Conservation (phyloP, 148 eudicot genomes). For the Chenopodium album region DNA sequence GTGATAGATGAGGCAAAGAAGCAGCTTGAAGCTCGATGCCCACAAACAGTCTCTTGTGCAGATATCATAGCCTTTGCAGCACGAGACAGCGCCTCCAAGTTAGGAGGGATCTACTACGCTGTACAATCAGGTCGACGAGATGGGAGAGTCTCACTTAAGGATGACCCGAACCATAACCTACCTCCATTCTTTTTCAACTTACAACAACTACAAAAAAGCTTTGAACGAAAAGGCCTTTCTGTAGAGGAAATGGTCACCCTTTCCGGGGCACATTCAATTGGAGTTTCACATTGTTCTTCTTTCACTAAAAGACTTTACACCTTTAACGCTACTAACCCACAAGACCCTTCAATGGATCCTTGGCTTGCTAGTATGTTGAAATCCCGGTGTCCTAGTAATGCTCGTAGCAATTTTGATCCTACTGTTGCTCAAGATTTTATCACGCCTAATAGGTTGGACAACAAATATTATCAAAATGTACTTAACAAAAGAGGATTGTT, state of each 20-base stretch:
- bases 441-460: conserved; percentile 39
- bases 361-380: conserved; percentile 30
- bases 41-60: conserved; percentile 43
- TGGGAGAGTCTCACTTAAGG: conserved; percentile 31
- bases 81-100: conserved; percentile 37
- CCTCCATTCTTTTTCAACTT: conserved; percentile 35
- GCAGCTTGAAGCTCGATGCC: conserved; percentile 42
- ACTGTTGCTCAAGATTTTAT: conserved; percentile 28
- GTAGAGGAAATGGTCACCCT: conserved; percentile 45
- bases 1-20: conserved; percentile 49
- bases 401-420: conserved; percentile 13
- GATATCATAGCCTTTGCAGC: conserved; percentile 53
- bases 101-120: conserved; percentile 33
- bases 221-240: conserved; percentile 33
- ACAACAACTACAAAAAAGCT: conserved; percentile 25
- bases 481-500: conserved; percentile 28
- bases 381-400: conserved; percentile 21
- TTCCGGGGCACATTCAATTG: conserved; percentile 51
- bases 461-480: conserved; percentile 39
- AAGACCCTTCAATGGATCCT: conserved; percentile 42
- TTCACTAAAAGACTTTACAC: conserved; percentile 32
- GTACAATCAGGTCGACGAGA: conserved; percentile 44
- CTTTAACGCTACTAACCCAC: conserved; percentile 34
- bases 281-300: conserved; percentile 43
- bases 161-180: conserved; percentile 29